Percentiles rank a stretch among this genome's conserved stretches.
These are phyloP conservation scores for Penicillium atrosanguineum DNA, from an alignment of 495 filamentous ascomycete genomes.

Conservation along the genomic window DNA sequence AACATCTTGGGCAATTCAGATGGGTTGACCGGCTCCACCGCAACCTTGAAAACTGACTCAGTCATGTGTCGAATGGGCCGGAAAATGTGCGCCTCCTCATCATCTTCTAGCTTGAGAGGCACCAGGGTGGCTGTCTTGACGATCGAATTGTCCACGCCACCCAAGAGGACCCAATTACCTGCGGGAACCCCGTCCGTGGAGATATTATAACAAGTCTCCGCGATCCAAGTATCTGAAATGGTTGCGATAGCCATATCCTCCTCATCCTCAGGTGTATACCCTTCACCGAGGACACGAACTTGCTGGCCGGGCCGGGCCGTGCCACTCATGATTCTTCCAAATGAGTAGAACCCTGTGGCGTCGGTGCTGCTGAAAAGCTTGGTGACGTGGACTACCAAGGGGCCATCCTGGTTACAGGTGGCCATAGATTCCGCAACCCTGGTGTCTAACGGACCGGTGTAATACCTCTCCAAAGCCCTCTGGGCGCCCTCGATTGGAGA, in stretches of 20 bases:
- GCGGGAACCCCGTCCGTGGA: slow-evolving; percentile 88
- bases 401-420: slow-evolving; percentile 83
- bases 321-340: slow-evolving; percentile 92
- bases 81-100: slow-evolving; percentile 94
- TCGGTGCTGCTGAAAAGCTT: slow-evolving; percentile 89
- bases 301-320: slow-evolving; percentile 78
- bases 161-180: slow-evolving; percentile 89
- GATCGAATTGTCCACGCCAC: slow-evolving; percentile 95
- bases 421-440: slow-evolving; percentile 77
- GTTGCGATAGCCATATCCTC: slow-evolving; percentile 96
- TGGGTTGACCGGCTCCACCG: slow-evolving; percentile 96
- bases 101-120: slow-evolving; percentile 72
- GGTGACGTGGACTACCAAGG: slow-evolving; percentile 83
- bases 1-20: slow-evolving; percentile 99
- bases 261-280: slow-evolving; percentile 95
- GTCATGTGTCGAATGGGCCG: slow-evolving; percentile 91
- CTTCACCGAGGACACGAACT: slow-evolving; percentile 90
- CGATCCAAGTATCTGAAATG: slow-evolving; percentile 85
- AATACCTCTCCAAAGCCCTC: slow-evolving; percentile 76
- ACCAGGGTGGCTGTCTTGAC: slow-evolving; percentile 96
- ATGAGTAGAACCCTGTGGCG: slow-evolving; percentile 81
- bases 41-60: slow-evolving; percentile 96
- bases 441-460: slow-evolving; percentile 92
- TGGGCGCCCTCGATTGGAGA: slow-evolving; percentile 80
- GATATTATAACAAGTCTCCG: slow-evolving; percentile 91